A percentile compares a stretch with the other conserved stretches of the same genome.
phyloP scores from a whole-genome alignment of 2,329 filamentous ascomycete genomes.

The Fusarium bulbicola region DNA sequence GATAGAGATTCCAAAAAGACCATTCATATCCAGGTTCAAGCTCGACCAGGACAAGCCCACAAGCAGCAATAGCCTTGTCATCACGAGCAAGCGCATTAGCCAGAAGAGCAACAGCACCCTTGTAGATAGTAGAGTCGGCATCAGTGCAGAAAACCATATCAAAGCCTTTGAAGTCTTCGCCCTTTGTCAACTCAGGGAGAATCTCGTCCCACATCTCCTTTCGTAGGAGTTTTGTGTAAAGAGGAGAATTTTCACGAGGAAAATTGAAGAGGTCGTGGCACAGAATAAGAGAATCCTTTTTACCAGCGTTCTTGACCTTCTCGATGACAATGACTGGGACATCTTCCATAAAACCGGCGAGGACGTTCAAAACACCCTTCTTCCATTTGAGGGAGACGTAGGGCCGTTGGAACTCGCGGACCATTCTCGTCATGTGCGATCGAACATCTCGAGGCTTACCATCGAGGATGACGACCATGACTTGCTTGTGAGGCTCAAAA shows the following conservation, averaged over 20 bases:
- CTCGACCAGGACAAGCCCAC: constrained; percentile 31
- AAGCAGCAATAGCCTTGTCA: constrained; percentile 33
- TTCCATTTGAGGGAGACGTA: constrained; percentile 37
- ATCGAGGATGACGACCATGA: constrained; percentile 35
- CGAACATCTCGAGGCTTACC: constrained; percentile 31
- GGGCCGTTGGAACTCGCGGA: constrained; percentile 21
- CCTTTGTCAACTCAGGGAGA: constrained; percentile 27
- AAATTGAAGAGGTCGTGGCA: constrained; percentile 38
- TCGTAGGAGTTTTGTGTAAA: constrained; percentile 29
- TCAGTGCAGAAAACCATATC: constrained; percentile 38
- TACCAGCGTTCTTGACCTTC: constrained; percentile 36
- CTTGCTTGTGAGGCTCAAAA: constrained; percentile 34
- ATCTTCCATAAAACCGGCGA: constrained; percentile 35
- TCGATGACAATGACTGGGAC: constrained; percentile 36
- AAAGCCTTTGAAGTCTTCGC: constrained; percentile 20
- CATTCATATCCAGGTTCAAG: constrained; percentile 35
- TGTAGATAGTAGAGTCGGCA: constrained; percentile 36
- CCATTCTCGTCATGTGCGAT: constrained; percentile 31
- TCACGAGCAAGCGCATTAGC: constrained; percentile 29
- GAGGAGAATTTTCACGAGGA: constrained; percentile 24
- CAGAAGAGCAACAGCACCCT: constrained; percentile 26
- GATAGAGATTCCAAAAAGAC: constrained; percentile 38
- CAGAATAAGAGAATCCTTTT: constrained; percentile 32
- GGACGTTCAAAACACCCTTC: constrained; percentile 21
- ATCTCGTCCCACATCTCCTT: constrained; percentile 32